These are phyloP conservation scores for Aspergillus biplanus DNA, from an alignment of 495 filamentous ascomycete species.

Conservation along the genomic window DNA sequence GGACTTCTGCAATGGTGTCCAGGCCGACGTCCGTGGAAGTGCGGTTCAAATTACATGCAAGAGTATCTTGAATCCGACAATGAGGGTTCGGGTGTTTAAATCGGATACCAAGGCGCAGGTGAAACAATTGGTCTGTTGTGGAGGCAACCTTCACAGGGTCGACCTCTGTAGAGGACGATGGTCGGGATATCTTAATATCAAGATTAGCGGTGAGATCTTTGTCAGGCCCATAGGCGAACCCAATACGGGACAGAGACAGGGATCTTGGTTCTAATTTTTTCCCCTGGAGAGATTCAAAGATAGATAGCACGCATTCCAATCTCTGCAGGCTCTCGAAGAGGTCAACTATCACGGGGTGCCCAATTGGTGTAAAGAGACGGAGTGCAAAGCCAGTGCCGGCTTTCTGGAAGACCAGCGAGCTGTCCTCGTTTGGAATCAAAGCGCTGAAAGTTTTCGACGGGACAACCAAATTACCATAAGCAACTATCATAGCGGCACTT, in stretches of 20 bases:
- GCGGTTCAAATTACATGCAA: conserved; percentile 65
- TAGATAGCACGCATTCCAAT: conserved; percentile 46
- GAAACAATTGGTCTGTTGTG: conserved; percentile 35
- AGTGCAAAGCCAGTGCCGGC: conserved; percentile 44
- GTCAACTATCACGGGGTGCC: conserved; percentile 37
- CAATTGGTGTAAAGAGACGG: conserved; percentile 43
- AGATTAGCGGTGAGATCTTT: conserved; percentile 36
- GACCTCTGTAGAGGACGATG: conserved; percentile 21
- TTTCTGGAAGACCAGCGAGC: conserved; percentile 39
- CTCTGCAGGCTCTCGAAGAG: conserved; percentile 46
- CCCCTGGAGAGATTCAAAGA: conserved; percentile 41
- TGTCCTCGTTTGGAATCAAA: conserved; percentile 35
- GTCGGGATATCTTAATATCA: conserved; percentile 32
- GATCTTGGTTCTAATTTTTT: conserved; percentile 38
- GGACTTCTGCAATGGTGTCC: conserved; percentile 53
- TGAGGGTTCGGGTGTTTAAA: conserved; percentile 76
- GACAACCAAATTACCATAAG: conserved; percentile 37
- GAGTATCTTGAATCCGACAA: conserved; percentile 65
- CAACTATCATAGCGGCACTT: conserved; percentile 43
- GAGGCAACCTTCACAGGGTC: conserved; percentile 31
- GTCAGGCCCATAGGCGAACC: conserved; percentile 42
- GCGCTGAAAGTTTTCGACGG: conserved; percentile 32
- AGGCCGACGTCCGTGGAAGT: conserved; percentile 51
- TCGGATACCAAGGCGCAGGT: conserved; percentile 36
- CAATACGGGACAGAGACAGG: conserved; percentile 41